Conservation (phyloP, 345 rosid species). For the Aegle marmelos region DNA sequence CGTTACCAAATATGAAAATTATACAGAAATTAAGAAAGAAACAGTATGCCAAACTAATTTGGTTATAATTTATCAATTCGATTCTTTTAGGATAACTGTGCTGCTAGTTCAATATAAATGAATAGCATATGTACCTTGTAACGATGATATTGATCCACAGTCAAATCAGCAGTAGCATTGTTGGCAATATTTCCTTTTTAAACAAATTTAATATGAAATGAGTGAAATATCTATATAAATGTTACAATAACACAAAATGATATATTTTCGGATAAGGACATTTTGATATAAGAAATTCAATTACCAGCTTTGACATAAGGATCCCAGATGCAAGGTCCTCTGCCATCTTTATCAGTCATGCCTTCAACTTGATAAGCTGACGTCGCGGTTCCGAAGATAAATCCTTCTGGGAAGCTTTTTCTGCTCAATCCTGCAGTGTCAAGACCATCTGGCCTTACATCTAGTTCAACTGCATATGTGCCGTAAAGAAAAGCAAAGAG, state of each 20-base stretch:
- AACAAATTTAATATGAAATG: not conserved
- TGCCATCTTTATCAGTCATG: slow-evolving; percentile 54
- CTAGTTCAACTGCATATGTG: not conserved
- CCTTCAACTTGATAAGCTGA: slow-evolving; percentile 69
- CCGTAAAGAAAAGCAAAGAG: not conserved
- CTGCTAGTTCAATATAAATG: too few relatives aligned
- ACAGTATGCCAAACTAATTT: not conserved
- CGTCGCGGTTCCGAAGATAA: slow-evolving; percentile 49
- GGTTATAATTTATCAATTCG: not conserved
- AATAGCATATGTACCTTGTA: slow-evolving; percentile 30
- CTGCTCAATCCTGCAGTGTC: slow-evolving; percentile 45
- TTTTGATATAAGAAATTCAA: too few relatives aligned
- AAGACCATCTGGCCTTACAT: not conserved
- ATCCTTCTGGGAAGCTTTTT: slow-evolving; percentile 38
- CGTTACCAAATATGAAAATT: not conserved
- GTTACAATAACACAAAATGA: not conserved
- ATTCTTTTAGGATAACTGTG: too few relatives aligned
- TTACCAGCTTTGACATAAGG: slow-evolving; percentile 39
- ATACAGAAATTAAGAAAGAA: not conserved
- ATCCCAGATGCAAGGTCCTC: slow-evolving; percentile 73
- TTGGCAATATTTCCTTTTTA: slow-evolving; percentile 39
- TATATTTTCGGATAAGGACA: not conserved
- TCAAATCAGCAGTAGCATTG: slow-evolving; percentile 43
- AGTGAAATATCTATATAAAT: not conserved
- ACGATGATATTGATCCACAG: slow-evolving; percentile 60